A percentile compares a stretch with the other conserved stretches of the same genome.
These are phyloP conservation scores for Drechslerella stenobrocha DNA, from an alignment of 2,329 filamentous ascomycete genomes.

Conservation along the genomic window DNA sequence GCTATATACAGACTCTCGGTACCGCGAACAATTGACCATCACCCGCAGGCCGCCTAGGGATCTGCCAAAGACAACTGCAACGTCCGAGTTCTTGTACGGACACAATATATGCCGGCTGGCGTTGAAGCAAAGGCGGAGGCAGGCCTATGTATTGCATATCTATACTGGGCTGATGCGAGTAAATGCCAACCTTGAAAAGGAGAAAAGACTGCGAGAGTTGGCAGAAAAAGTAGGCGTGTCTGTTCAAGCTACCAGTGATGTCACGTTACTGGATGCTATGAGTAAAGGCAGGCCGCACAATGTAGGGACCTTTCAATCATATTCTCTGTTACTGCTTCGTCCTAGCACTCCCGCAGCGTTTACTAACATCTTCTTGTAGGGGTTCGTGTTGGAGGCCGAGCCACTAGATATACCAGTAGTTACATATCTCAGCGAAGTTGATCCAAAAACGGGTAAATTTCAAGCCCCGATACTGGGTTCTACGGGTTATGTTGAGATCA, in stretches of 20 bases:
- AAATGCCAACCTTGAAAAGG: slow-evolving; percentile 58
- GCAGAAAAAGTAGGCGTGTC: slow-evolving; percentile 61
- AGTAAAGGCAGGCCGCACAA: slow-evolving; percentile 83
- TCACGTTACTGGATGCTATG: slow-evolving; percentile 69
- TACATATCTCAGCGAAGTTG: slow-evolving; percentile 64
- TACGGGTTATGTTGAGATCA: slow-evolving; percentile 20
- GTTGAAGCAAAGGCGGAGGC: slow-evolving; percentile 68
- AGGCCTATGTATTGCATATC: slow-evolving; percentile 83
- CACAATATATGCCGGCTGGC: slow-evolving; percentile 57
- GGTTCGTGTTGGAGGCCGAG: slow-evolving; percentile 82
- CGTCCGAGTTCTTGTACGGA: slow-evolving; percentile 37
- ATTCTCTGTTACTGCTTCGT: background rate
- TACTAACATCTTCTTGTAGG: slow-evolving; percentile 55
- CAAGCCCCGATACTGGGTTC: slow-evolving; percentile 60
- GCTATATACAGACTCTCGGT: background rate
- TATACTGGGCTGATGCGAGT: slow-evolving; percentile 64
- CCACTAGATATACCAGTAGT: slow-evolving; percentile 75
- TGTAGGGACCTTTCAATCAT: slow-evolving; percentile 52
- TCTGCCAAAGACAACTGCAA: background rate
- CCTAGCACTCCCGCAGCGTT: background rate
- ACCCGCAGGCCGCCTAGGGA: slow-evolving; percentile 16
- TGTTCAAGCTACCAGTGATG: slow-evolving; percentile 64
- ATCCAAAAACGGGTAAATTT: slow-evolving; percentile 72
- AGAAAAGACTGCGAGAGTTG: slow-evolving; percentile 58
- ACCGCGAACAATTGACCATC: slow-evolving; percentile 1